These are phyloP conservation scores for Vaccinium macrocarpon DNA, from an alignment of 148 eudicot species.

Conservation along the genomic window DNA sequence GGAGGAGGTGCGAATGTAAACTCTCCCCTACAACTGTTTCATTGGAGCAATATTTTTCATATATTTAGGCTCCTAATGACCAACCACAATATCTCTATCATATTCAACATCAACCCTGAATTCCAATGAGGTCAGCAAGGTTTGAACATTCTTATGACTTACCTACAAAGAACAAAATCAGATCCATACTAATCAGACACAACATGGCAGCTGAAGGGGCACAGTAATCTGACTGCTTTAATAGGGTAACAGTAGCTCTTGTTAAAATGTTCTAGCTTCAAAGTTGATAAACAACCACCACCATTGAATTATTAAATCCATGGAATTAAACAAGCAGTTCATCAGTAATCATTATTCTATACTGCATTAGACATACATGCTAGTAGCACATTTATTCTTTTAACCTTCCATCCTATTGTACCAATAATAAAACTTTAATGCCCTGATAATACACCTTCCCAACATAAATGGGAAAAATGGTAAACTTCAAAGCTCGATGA, in stretches of 20 bases:
- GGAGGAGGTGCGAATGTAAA: not conserved
- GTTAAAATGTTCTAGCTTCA: not conserved
- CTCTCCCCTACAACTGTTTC: not conserved
- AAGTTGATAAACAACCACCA: not conserved
- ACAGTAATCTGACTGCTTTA: not conserved
- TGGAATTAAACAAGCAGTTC: not conserved
- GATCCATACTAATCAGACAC: not conserved
- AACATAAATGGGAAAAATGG: not conserved
- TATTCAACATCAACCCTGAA: not conserved
- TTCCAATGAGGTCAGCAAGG: not conserved
- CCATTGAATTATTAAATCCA: not conserved
- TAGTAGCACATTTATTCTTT: not conserved
- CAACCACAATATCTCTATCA: not conserved
- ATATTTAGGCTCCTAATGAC: not conserved
- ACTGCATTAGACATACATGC: not conserved
- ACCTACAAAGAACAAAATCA: not conserved
- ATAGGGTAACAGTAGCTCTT: not conserved
- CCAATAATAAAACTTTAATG: not conserved
- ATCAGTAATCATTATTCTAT: not conserved
- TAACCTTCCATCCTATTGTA: not conserved
- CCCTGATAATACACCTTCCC: not conserved
- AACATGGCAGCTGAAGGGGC: conserved; percentile 1
- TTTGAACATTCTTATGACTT: not conserved
- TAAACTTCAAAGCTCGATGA: not conserved
- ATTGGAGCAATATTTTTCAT: not conserved